Conservation (phyloP, 2,329 filamentous ascomycete species). For the Aureobasidium vineae region DNA sequence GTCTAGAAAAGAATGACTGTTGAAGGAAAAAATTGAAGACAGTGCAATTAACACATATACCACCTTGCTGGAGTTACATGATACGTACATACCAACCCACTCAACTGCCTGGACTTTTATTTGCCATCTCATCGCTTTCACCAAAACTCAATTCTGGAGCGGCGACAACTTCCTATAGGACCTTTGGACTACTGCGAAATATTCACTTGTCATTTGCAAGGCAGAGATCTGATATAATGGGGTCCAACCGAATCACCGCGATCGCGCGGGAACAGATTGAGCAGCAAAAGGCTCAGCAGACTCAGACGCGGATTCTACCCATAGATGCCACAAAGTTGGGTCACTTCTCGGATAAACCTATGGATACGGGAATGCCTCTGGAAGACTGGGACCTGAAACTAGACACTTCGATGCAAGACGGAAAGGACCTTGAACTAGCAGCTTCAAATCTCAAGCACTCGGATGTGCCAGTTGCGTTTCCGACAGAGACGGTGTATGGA, state of each 20-base stretch:
- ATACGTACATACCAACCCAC: neutral
- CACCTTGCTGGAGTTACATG: neutral
- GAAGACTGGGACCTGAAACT: conserved; percentile 38
- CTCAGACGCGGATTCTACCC: conserved; percentile 40
- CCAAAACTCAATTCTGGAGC: neutral
- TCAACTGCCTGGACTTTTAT: neutral
- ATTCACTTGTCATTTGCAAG: neutral
- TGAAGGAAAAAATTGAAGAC: neutral
- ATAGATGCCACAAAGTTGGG: conserved; percentile 45
- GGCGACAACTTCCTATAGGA: neutral
- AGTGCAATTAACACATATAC: neutral
- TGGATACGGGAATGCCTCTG: conserved; percentile 35
- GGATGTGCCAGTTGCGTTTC: conserved; percentile 83
- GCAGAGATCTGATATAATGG: neutral
- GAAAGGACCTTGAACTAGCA: conserved; percentile 59
- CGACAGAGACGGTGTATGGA: conserved; percentile 96
- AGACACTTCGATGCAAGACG: conserved; percentile 44
- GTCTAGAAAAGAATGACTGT: conserved; percentile 9
- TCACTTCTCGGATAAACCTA: conserved; percentile 35
- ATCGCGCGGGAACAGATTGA: neutral
- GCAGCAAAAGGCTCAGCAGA: neutral
- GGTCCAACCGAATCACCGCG: neutral
- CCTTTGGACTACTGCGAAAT: neutral
- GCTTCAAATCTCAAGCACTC: conserved; percentile 63
- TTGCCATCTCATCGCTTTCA: neutral